Evolutionary conservation across 1,139 yeast species (phyloP), one percentile per base, ranked within the genome.

Genomic region (Taphrina wiesneri): DNA sequence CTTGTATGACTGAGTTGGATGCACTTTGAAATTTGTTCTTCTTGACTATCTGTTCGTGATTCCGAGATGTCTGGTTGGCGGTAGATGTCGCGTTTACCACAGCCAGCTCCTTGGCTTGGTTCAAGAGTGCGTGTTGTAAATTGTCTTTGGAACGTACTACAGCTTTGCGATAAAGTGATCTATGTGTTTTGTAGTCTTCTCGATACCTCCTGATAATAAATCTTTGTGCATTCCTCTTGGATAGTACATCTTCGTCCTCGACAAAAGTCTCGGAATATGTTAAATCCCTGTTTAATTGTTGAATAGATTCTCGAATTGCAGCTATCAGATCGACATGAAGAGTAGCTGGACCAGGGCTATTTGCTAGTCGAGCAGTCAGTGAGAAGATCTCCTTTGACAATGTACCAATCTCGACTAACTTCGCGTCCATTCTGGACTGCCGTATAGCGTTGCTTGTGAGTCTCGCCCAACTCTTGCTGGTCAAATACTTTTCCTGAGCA

Each of bases 251-350:
- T 46, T 52, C 56, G 28, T 60, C 64, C 15, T 49, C 51, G 0
- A 60, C 52, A 21, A 49, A 60, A 2, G 64, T 51, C 15, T 36
- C 41, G 13, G 51, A 46, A 13, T 43, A 49, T 13, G 52, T 26
- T 17, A 60, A 23, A 15, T 60, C 64, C 6, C 57, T 25, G 32
- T 62, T 46, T 34, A 62, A 61, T 15, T 30, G 26, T 21, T 36
- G 53, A 7, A 62, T 46, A 19, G 47, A 28, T n/a, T 54, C 66
- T 9, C 66, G 66, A 17, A 62, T 45, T 21, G 49, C 36, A 11
- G 57, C 43, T 21, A 53, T 30, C 41, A 62, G 61, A 21, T 45
- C 56, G 21, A n/a, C 30, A 11, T 60, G 64, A 0, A 51, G 49
- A 28, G 32, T 17, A 11, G 57, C 51, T 19, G 64, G 57, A 4